These are phyloP conservation scores for Ambrosiella beaveri DNA, from an alignment of 2,329 filamentous ascomycete genomes.

Conservation along the genomic window DNA sequence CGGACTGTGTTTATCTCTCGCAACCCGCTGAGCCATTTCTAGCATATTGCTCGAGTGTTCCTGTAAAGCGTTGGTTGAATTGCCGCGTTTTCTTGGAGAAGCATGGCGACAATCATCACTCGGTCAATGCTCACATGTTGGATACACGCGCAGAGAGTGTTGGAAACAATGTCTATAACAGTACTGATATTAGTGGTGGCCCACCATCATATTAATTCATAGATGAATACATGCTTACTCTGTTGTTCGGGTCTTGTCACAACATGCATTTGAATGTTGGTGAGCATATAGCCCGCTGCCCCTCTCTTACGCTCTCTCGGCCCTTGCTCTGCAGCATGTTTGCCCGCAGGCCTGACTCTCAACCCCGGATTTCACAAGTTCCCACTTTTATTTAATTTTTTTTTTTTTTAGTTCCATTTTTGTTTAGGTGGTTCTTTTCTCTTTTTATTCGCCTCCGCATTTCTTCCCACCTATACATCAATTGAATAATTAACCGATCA, in stretches of 20 bases:
- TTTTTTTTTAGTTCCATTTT: background rate
- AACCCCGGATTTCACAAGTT: constrained; percentile 12
- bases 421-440: constrained; percentile 1
- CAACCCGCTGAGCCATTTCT: background rate
- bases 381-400: constrained; percentile 1
- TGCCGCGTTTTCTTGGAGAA: too few relatives aligned
- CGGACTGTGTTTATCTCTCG: background rate
- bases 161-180: background rate
- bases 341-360: background rate
- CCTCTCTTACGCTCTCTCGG: background rate
- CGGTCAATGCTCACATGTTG: background rate
- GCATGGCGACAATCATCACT: background rate
- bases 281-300: background rate
- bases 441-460: constrained; percentile 1
- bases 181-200: background rate
- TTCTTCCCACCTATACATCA: background rate
- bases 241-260: background rate
- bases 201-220: background rate
- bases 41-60: too few relatives aligned
- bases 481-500: background rate
- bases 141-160: background rate
- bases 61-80: too few relatives aligned
- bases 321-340: background rate
- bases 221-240: background rate
- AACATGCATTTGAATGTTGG: background rate